A percentile compares a stretch with the other conserved stretches of the same genome.
phyloP scores from a whole-genome alignment of 1,284 basidiomycete species.

The Ustilago sp. region DNA sequence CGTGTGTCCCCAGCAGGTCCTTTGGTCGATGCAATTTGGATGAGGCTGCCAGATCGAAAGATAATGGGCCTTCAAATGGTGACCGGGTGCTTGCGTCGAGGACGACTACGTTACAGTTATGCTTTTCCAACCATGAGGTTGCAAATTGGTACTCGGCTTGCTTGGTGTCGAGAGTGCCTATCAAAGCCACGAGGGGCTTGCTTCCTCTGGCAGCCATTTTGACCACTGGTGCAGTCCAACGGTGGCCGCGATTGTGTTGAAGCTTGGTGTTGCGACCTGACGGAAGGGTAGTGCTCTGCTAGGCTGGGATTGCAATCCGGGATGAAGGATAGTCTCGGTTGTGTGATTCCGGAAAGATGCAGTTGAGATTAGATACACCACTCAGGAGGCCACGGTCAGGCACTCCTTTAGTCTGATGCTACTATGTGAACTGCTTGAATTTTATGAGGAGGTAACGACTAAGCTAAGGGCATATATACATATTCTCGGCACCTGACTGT shows the following conservation, averaged over 20 bases:
- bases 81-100: slow-evolving; percentile 28
- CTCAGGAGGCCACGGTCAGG: too few species aligned
- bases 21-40: slow-evolving; percentile 16
- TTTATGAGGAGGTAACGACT: too few species aligned
- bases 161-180: slow-evolving; percentile 50
- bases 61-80: slow-evolving; percentile 15
- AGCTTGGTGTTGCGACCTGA: not conserved
- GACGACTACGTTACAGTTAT: slow-evolving; percentile 27
- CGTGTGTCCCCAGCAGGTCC: slow-evolving; percentile 15
- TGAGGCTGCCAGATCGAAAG: slow-evolving; percentile 14
- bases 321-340: too few species aligned
- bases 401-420: too few species aligned
- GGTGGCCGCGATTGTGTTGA: not conserved
- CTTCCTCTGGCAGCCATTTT: slow-evolving; percentile 1
- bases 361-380: too few species aligned
- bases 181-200: slow-evolving; percentile 32
- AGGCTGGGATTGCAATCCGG: too few species aligned
- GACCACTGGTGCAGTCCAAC: not conserved
- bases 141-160: slow-evolving; percentile 40
- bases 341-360: not conserved
- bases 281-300: too few species aligned
- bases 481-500: too few species aligned
- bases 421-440: too few species aligned
- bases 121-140: slow-evolving; percentile 26
- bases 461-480: too few species aligned